These are phyloP conservation scores for Tulasnella sp. DNA, from an alignment of 768 basidiomycete genomes.

Conservation along the genomic window DNA sequence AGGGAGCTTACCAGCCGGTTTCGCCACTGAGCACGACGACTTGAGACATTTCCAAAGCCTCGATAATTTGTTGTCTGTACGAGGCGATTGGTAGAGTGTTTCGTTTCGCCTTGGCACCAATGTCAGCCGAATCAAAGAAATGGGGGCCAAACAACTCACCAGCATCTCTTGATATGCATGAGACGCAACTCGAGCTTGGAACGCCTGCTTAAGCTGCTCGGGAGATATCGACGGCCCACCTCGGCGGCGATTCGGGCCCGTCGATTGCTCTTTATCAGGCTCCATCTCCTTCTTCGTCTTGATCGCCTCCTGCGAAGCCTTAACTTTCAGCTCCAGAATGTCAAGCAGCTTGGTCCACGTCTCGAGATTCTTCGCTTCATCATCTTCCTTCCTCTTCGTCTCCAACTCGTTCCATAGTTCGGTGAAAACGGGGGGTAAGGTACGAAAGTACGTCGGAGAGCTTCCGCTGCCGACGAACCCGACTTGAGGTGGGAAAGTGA, in stretches of 20 bases:
- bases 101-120: conserved; percentile 46
- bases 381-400: conserved; percentile 40
- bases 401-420: conserved; percentile 92
- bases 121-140: neutral
- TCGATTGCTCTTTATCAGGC: neutral
- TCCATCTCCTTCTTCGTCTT: neutral
- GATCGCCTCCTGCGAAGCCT: conserved; percentile 14
- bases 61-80: conserved; percentile 62
- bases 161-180: conserved; percentile 79
- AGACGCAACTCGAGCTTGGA: conserved; percentile 50
- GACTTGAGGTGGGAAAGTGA: conserved; percentile 51
- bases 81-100: conserved; percentile 74
- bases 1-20: conserved; percentile 60
- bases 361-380: conserved; percentile 52
- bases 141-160: conserved; percentile 33
- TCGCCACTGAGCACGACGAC: conserved; percentile 81
- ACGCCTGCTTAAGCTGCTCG: conserved; percentile 46
- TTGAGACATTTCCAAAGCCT: conserved; percentile 59
- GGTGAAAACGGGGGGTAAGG: conserved; percentile 71
- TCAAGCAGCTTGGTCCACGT: conserved; percentile 58
- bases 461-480: conserved; percentile 45
- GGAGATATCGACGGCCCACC: neutral
- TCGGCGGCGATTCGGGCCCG: neutral
- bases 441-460: conserved; percentile 55
- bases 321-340: conserved; percentile 54